A percentile compares a stretch with the other conserved stretches of the same genome.
Evolutionary conservation across 2,329 filamentous ascomycete genomes (phyloP).

Genomic region (Ustulina deusta): DNA sequence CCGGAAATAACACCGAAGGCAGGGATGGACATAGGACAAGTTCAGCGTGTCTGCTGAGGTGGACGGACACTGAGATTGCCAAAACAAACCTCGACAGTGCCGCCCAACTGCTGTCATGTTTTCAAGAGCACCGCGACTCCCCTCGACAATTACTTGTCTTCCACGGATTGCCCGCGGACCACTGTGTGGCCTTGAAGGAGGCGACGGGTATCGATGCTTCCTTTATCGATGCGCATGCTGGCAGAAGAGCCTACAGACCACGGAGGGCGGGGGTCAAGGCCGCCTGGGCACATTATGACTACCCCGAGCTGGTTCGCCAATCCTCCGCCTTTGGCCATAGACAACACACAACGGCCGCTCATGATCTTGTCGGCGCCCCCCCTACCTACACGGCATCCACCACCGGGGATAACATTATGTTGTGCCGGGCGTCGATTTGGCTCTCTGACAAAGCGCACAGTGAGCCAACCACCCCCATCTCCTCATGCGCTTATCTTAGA

Average conservation of each 20-base stretch:
- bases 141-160: slow-evolving; percentile 36
- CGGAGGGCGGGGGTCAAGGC: slow-evolving; percentile 2
- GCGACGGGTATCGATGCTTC: slow-evolving; percentile 13
- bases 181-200: slow-evolving; percentile 17
- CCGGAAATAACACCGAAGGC: neutral
- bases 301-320: slow-evolving; percentile 28
- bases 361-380: slow-evolving; percentile 28
- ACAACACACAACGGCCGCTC: neutral
- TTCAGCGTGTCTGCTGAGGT: slow-evolving; percentile 43
- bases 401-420: slow-evolving; percentile 44
- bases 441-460: slow-evolving; percentile 42
- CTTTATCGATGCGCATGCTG: slow-evolving; percentile 33
- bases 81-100: slow-evolving; percentile 34
- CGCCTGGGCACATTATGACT: slow-evolving; percentile 31
- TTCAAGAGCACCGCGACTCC: slow-evolving; percentile 14
- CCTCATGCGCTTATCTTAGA: neutral
- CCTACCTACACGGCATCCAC: slow-evolving; percentile 39
- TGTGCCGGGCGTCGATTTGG: slow-evolving; percentile 55
- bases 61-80: slow-evolving; percentile 29
- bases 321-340: neutral
- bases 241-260: slow-evolving; percentile 25
- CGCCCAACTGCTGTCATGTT: slow-evolving; percentile 35
- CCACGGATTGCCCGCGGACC: slow-evolving; percentile 28
- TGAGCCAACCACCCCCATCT: slow-evolving; percentile 19
- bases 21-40: neutral